Evolutionary conservation across 2,329 filamentous ascomycete species (phyloP), one percentile per base, ranked within the genome.

Genomic region (Fusarium sp.): DNA sequence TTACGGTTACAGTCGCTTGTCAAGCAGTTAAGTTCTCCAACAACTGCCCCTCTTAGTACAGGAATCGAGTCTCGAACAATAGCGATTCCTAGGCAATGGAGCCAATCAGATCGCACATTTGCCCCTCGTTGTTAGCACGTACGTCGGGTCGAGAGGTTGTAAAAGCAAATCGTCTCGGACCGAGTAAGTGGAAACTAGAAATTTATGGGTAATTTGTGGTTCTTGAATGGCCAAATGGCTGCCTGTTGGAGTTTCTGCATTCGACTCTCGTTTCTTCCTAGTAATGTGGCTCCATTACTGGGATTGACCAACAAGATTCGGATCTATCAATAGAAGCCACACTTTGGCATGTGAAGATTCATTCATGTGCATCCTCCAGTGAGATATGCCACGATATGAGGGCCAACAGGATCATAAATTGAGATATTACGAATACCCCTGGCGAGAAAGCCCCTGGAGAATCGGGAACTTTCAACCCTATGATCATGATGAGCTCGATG

Each of bases 311-410:
- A 45, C 39, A 46, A 27, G 42, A 63, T 53, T 38, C 45, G 25
- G 29, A 38, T 54, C 44, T 54, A 58, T 56, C 52, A 61, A 53
- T 62, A 53, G 64, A 65, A 61, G 41, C 46, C 45, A 41, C 49
- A n/a, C 52, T 62, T 35, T 62, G 63, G 57, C 73, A 76, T 76
- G 74, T 76, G 74, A 76, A 73, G 63, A 49, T 39, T 57, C 45
- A 31, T 39, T 60, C 22, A 35, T 49, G 33, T 39, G 52, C 44
- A 53, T 62, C 61, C 61, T 62, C 17, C 14, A 47, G 29, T 50
- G 22, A 44, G 29, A 13, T 42, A 38, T 49, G 35, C 36, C 25
- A 46, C 41, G 59, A 45, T 57, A 70, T 18, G 42, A 45, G 22
- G 25, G n/a, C 53, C 52, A 62, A 39, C 39, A 50, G 44, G 18